These are phyloP conservation scores for Aspergillus pseudoterreus DNA, from an alignment of 2,329 filamentous ascomycete species.

Conservation along the genomic window DNA sequence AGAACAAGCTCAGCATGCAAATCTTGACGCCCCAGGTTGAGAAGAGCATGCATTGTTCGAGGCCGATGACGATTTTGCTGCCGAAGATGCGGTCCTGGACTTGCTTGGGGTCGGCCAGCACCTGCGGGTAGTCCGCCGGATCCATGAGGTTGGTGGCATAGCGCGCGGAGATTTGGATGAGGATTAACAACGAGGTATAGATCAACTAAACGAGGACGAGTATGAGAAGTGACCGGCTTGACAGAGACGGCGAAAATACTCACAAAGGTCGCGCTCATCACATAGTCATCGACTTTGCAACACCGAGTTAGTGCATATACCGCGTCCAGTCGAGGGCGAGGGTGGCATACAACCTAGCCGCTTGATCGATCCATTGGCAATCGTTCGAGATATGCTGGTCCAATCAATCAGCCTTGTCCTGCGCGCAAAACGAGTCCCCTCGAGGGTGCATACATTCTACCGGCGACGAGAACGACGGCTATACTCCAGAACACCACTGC, in stretches of 20 bases:
- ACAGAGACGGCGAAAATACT: slow-evolving; percentile 8
- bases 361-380: slow-evolving; percentile 3
- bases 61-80: slow-evolving; percentile 48
- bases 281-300: slow-evolving; percentile 32
- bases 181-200: slow-evolving; percentile 30
- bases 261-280: slow-evolving; percentile 37
- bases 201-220: slow-evolving; percentile 22
- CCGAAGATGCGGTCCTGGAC: slow-evolving; percentile 43
- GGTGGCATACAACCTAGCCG: background rate
- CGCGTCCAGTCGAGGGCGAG: background rate
- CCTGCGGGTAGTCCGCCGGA: slow-evolving; percentile 26
- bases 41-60: slow-evolving; percentile 48
- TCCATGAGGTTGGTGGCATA: slow-evolving; percentile 40
- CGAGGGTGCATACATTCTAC: slow-evolving; percentile 25
- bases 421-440: background rate
- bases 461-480: slow-evolving; percentile 23
- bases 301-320: background rate
- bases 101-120: slow-evolving; percentile 35
- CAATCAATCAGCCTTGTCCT: background rate
- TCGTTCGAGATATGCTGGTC: slow-evolving; percentile 1
- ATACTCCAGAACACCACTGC: slow-evolving; percentile 30
- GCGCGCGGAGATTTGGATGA: slow-evolving; percentile 35
- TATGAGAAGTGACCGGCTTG: background rate
- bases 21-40: slow-evolving; percentile 51
- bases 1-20: slow-evolving; percentile 50